A percentile compares a stretch with the other conserved stretches of the same genome.
Conservation (phyloP, 2,329 filamentous ascomycete genomes). For the Neonectria ditissima region DNA sequence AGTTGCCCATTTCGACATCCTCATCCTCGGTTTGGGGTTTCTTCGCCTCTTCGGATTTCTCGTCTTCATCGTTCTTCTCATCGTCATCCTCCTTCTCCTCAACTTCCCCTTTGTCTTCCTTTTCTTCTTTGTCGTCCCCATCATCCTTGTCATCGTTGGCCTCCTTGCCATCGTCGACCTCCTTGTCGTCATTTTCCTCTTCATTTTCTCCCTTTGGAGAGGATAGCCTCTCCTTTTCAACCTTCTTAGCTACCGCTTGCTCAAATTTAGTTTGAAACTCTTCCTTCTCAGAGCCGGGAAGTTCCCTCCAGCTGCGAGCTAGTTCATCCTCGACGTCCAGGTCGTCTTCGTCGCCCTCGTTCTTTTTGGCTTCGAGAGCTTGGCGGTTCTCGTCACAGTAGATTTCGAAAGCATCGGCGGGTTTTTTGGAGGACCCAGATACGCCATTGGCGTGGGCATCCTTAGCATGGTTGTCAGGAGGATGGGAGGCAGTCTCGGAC, state of each 20-base stretch:
- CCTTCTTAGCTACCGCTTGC: constrained; percentile 39
- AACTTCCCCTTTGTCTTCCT: constrained; percentile 43
- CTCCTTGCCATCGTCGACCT: constrained; percentile 38
- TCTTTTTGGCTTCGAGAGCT: constrained; percentile 57
- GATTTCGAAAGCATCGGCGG: constrained; percentile 64
- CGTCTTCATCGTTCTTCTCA: constrained; percentile 36
- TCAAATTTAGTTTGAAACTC: constrained; percentile 57
- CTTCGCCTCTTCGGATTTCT: constrained; percentile 42
- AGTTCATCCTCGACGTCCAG: constrained; percentile 66
- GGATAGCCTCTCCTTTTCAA: constrained; percentile 42
- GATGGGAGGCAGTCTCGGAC: constrained; percentile 60
- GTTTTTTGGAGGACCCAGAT: constrained; percentile 56
- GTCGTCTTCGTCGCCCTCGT: constrained; percentile 49
- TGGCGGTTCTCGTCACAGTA: constrained; percentile 65
- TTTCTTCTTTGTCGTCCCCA: constrained; percentile 33
- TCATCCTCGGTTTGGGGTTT: constrained; percentile 57
- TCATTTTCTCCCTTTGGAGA: constrained; percentile 35
- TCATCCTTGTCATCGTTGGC: constrained; percentile 37
- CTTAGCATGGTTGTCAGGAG: constrained; percentile 47
- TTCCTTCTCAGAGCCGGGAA: constrained; percentile 62
- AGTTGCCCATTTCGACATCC: constrained; percentile 62
- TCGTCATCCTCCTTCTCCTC: constrained; percentile 48
- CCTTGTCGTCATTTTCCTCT: constrained; percentile 47
- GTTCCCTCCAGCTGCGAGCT: constrained; percentile 65
- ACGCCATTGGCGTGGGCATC: constrained; percentile 54